Base-by-base conservation (phyloP, 495 filamentous ascomycete species). In the Penicillium egyptiacum region DNA sequence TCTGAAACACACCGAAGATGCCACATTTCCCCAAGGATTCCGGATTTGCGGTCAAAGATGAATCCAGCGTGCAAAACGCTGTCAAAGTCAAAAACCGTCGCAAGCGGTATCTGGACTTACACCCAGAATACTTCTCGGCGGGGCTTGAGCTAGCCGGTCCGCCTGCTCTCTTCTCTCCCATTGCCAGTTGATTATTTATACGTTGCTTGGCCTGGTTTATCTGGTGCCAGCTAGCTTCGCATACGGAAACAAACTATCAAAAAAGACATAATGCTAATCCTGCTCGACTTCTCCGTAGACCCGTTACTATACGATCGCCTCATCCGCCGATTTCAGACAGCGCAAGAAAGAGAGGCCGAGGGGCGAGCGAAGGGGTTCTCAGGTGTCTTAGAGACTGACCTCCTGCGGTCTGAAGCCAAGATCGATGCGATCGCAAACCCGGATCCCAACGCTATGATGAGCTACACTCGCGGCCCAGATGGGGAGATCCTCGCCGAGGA, bases 231-330 rank as follows among this genome's bases (percentile, higher is more conserved):
- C 44, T 50, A 51, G 54, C 17, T 19, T 52, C 53, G 39, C 45
- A 25, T 30, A 57, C 25, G 57, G 57, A 52, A 54, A 33, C 39
- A 42, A 55, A 19, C 4, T 14, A 33, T n/a, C n/a, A 50, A 53
- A 57, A 26, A 23, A 53, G 42, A 58, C 17, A 19, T 35, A 26
- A 55, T 55, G 55, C 65, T 64, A 63, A 66, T 63, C 75, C 33
- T 46, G 33, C 5, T 39, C 22, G 16, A 55, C 43, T 56, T 35
- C 39, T 55, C 48, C 59, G 48, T 73, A 88, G 89, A 92, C 70
- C 89, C 90, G 0, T 75, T 92, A 22, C 80, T 91, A 42, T 92
- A 95, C 74, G 89, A 93, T 66, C 82, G 83, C 52, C 77, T 92
- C 14, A 83, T 95, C 62, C 85, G 88, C 43, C 87, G 86, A 58